Base-by-base conservation (phyloP, 2,329 filamentous ascomycete species). In the Colletotrichum eremochloae region DNA sequence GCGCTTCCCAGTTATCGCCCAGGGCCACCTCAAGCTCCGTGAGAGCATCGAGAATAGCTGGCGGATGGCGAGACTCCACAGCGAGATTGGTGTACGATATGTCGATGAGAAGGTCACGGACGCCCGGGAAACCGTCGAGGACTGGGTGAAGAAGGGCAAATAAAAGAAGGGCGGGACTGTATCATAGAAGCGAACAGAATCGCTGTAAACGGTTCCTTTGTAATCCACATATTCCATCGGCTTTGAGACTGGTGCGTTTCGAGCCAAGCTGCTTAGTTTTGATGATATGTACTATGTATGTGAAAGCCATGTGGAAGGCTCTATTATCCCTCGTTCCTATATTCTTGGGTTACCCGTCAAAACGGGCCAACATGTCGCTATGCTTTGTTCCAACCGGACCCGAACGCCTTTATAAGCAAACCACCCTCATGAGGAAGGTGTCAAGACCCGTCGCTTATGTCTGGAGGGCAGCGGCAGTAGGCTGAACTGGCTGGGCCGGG, bases 121-220 rank as follows among this genome's bases (percentile, higher is more conserved):
- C 67, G 92, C 90, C 70, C 89, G 95, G 77, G 92, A 95, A 83
- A 88, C 88, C 62, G 85, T 98, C 71, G 95, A 98, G 86, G 91
- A 90, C 74, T 96, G 95, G 94, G 94, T 98, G 67, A 94, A 90
- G 86, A 95, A 97, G 88, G 95, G 94, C 69, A 93, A 93, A 88
- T 95, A 89, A 85, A 78, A 58, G 36, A 33, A 63, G 44, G 24
- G 60, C 14, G 64, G 67, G 57, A 68, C 63, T 75, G 74, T 71
- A 75, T 52, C 68, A 75, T 73, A 74, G 72, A 68, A 64, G 64
- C 63, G 64, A 71, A 71, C 61, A 74, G 68, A 76, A 55, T 63
- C 66, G 72, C 63, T 58, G 61, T 67, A 62, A 52, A 70, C 57
- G 56, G 66, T 72, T 75, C 64, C 72, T 71, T 75, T 74, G 71